Evolutionary conservation across 306 rosid genomes (phyloP).

Genomic region (Dalbergia cultrata): DNA sequence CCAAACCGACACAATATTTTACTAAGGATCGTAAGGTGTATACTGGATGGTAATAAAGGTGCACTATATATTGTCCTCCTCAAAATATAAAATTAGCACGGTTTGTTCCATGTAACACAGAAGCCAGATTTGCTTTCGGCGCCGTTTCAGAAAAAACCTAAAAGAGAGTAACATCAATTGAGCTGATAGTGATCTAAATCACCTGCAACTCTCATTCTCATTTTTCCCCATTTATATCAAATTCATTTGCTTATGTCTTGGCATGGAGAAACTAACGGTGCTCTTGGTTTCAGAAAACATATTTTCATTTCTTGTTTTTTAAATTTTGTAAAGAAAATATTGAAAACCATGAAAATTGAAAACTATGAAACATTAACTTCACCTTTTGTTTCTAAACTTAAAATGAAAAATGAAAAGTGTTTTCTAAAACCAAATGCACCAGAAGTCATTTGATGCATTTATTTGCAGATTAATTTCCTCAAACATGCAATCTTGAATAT

Average conservation of each 20-base stretch:
- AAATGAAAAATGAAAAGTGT: no score
- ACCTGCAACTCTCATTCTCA: not conserved
- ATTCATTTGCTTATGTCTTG: not conserved
- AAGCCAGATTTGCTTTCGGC: slow-evolving; percentile 11
- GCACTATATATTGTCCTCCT: not conserved
- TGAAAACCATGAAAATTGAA: no score
- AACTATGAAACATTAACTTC: no score
- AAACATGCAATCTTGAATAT: not conserved
- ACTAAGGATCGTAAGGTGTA: not conserved
- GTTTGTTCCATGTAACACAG: not conserved
- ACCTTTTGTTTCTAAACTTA: no score
- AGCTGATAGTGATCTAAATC: not conserved
- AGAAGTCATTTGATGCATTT: not conserved
- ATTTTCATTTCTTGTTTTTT: no score
- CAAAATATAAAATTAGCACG: not conserved
- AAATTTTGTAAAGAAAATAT: no score
- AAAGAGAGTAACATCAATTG: not conserved
- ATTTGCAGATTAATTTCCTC: not conserved
- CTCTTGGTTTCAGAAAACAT: no score
- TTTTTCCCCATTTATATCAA: not conserved
- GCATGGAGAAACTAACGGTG: not conserved
- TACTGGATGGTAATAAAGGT: not conserved
- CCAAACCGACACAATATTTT: slow-evolving; percentile 19
- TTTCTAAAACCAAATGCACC: not conserved
- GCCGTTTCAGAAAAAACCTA: not conserved